A percentile compares a stretch with the other conserved stretches of the same genome.
Evolutionary conservation across 768 basidiomycete species (phyloP).

Genomic region (Pleurotus citrinopileatus): DNA sequence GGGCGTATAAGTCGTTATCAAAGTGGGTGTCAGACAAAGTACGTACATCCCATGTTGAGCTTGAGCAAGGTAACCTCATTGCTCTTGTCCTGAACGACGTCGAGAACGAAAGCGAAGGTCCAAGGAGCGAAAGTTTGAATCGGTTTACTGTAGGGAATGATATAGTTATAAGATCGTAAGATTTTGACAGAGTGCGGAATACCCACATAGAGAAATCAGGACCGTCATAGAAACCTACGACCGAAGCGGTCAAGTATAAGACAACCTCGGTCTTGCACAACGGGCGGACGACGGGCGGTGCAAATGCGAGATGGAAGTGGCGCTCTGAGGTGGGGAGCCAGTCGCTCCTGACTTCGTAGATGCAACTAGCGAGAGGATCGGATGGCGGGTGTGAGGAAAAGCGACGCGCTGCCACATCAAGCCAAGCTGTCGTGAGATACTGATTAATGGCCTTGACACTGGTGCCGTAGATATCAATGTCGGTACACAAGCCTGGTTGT

Average conservation of each 20-base stretch:
- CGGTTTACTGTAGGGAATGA: not conserved
- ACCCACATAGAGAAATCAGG: constrained; percentile 11
- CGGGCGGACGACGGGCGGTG: constrained; percentile 15
- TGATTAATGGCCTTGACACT: constrained; percentile 16
- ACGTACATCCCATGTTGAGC: constrained; percentile 3
- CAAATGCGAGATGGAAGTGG: constrained; percentile 20
- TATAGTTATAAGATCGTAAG: not conserved
- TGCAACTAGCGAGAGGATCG: not conserved
- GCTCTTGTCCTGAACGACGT: constrained; percentile 3
- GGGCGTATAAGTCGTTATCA: too few relatives aligned
- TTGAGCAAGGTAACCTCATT: constrained; percentile 5
- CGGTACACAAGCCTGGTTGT: constrained; percentile 9
- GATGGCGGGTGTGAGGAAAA: not conserved
- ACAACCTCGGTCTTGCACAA: constrained; percentile 19
- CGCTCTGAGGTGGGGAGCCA: constrained; percentile 10
- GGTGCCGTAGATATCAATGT: constrained; percentile 14
- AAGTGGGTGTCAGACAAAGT: not conserved
- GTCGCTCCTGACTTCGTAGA: constrained; percentile 10
- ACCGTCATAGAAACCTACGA: constrained; percentile 12
- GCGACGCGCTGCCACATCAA: not conserved
- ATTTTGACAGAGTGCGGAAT: not conserved
- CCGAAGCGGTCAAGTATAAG: constrained; percentile 18
- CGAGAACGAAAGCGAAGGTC: constrained; percentile 6
- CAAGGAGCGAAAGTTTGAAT: not conserved
- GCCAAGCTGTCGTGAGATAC: constrained; percentile 12